Conservation (phyloP, 148 eudicot genomes). For the Cornus controversa region DNA sequence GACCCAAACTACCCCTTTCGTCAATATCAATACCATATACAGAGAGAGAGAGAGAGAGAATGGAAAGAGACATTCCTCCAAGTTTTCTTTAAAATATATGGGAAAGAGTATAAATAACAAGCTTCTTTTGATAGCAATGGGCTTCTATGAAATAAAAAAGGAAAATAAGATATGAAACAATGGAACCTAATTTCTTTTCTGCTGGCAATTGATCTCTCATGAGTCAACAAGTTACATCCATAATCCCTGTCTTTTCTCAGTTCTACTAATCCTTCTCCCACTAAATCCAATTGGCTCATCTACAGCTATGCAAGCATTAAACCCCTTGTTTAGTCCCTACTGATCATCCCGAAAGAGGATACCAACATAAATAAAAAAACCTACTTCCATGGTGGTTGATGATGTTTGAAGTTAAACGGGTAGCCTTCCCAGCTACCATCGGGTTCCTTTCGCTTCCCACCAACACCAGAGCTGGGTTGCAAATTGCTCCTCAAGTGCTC, state of each 20-base stretch:
- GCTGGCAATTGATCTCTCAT: conserved; percentile 34
- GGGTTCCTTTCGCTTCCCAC: conserved; percentile 80
- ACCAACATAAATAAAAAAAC: conserved; percentile 10
- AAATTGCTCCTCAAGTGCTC: conserved; percentile 43
- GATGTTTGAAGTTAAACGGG: conserved; percentile 53
- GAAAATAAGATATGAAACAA: conserved; percentile 33
- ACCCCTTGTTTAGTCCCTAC: conserved; percentile 25
- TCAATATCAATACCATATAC: background rate
- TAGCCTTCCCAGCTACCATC: conserved; percentile 72
- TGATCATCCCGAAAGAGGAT: too few relatives aligned
- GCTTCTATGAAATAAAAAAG: conserved; percentile 28
- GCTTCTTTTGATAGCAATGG: conserved; percentile 33
- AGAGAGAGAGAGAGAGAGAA: background rate
- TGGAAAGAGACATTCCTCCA: conserved; percentile 21
- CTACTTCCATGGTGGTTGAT: conserved; percentile 73
- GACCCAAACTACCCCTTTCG: too few relatives aligned
- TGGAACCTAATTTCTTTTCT: conserved; percentile 40
- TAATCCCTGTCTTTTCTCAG: conserved; percentile 31
- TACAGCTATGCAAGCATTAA: conserved; percentile 25
- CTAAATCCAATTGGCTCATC: conserved; percentile 17
- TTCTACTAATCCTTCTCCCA: conserved; percentile 26
- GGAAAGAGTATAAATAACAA: conserved; percentile 36
- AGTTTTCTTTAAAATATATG: conserved; percentile 38
- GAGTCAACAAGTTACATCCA: conserved; percentile 34
- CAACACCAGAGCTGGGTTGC: conserved; percentile 53